phyloP scores from a whole-genome alignment of 73 alveolate genomes.

The Strombidium stylifer region DNA sequence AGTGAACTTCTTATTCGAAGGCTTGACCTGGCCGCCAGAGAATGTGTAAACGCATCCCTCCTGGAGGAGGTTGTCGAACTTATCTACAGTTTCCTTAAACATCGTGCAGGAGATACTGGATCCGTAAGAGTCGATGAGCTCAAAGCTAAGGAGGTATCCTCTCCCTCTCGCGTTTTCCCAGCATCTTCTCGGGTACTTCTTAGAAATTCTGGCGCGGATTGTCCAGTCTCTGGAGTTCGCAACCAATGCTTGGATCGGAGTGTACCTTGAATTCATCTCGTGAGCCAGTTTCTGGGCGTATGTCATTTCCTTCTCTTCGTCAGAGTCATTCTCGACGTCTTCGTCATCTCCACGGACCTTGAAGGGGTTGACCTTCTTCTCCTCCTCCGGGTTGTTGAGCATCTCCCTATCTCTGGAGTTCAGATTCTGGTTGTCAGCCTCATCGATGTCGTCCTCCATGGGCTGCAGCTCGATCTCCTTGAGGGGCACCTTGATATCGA shows the following conservation, averaged over 20 bases:
- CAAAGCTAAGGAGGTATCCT: conserved; percentile 5
- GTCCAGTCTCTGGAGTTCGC: conserved; percentile 58
- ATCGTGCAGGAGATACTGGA: conserved; percentile 1
- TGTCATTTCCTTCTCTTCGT: not conserved
- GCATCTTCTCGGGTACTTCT: conserved; percentile 56
- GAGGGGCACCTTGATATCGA: not conserved
- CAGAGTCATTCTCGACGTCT: not conserved
- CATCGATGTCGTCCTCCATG: not conserved
- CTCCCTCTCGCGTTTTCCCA: conserved; percentile 9
- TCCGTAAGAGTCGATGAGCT: conserved; percentile 7
- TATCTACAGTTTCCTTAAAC: conserved; percentile 2
- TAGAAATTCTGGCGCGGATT: conserved; percentile 59
- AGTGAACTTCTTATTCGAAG: conserved; percentile 61
- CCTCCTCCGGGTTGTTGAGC: conserved; percentile 22
- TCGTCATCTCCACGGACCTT: not conserved
- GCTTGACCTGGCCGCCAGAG: conserved; percentile 57
- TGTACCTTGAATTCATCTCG: conserved; percentile 24
- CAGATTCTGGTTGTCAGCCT: not conserved
- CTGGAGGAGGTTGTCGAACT: conserved; percentile 1
- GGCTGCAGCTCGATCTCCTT: not conserved
- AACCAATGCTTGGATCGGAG: conserved; percentile 67
- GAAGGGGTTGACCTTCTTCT: conserved; percentile 13
- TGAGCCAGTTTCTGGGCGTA: not conserved
- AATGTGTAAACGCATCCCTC: conserved; percentile 28
- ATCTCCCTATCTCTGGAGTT: conserved; percentile 1